These are phyloP conservation scores for Linaria vulgaris DNA, from an alignment of 257 asterid genomes.

Conservation along the genomic window DNA sequence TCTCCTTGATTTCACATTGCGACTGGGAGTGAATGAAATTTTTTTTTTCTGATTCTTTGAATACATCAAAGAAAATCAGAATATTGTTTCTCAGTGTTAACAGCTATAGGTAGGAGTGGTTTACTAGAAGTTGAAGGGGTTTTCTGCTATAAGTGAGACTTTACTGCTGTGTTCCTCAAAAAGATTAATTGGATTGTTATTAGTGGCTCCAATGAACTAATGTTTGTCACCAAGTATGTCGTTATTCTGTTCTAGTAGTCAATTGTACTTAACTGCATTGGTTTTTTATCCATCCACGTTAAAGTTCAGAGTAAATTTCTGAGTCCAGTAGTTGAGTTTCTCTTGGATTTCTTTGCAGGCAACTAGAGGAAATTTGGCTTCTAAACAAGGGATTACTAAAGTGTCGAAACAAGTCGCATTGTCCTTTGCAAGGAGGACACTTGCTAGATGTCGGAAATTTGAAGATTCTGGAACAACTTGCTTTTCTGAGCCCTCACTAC, in stretches of 20 bases:
- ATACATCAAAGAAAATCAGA: too few relatives aligned
- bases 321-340: conserved; percentile 11
- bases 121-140: too few relatives aligned
- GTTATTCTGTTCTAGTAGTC: background rate
- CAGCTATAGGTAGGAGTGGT: too few relatives aligned
- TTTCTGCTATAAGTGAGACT: too few relatives aligned
- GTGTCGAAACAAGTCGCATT: conserved; percentile 77
- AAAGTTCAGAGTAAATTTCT: conserved; percentile 16
- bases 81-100: too few relatives aligned
- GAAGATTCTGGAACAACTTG: conserved; percentile 78
- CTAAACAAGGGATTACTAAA: conserved; percentile 76
- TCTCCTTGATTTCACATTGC: too few relatives aligned
- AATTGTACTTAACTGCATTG: conserved; percentile 7
- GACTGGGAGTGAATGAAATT: too few relatives aligned
- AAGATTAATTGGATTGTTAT: too few relatives aligned
- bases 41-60: too few relatives aligned
- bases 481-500: conserved; percentile 68
- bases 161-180: too few relatives aligned
- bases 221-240: too few relatives aligned
- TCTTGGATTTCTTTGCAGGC: conserved; percentile 61
- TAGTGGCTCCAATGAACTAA: too few relatives aligned
- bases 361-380: conserved; percentile 73
- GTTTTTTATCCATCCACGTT: conserved; percentile 3
- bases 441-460: conserved; percentile 68
- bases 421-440: conserved; percentile 77